A percentile compares a stretch with the other conserved stretches of the same genome.
Conservation (phyloP, 805 yeast species). For the Saturnispora saitoi region DNA sequence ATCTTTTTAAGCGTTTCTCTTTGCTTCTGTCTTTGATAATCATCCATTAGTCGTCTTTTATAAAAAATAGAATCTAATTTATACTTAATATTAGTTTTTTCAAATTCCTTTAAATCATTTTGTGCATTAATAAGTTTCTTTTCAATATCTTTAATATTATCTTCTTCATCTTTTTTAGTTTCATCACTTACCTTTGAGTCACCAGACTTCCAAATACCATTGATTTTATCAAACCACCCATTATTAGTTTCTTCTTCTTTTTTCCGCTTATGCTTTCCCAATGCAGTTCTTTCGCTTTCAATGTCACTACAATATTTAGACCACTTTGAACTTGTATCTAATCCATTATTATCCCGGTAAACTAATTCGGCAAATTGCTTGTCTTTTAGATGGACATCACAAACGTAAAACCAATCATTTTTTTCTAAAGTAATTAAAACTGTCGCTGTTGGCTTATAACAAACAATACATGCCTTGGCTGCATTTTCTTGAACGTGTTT, state of each 20-base stretch:
- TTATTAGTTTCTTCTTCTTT: conserved; percentile 6
- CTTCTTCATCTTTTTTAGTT: conserved; percentile 3
- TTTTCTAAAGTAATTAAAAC: conserved; percentile 37
- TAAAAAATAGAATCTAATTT: conserved; percentile 35
- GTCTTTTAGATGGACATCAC: conserved; percentile 41
- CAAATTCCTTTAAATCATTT: conserved; percentile 17
- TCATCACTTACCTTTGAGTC: not conserved
- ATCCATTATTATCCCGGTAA: conserved; percentile 26
- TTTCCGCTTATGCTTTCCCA: conserved; percentile 29
- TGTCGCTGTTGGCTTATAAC: conserved; percentile 40
- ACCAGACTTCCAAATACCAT: not conserved
- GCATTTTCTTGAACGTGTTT: conserved; percentile 36
- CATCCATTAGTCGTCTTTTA: conserved; percentile 31
- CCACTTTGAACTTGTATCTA: conserved; percentile 13
- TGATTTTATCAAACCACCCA: conserved; percentile 8
- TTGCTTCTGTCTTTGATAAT: conserved; percentile 28
- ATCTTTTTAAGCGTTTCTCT: conserved; percentile 28
- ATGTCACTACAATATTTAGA: conserved; percentile 21
- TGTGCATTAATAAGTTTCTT: conserved; percentile 3
- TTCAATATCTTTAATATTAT: conserved; percentile 7
- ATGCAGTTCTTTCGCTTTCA: conserved; percentile 24
- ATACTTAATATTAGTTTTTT: conserved; percentile 30
- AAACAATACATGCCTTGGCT: conserved; percentile 39
- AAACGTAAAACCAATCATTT: conserved; percentile 46
- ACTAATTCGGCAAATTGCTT: conserved; percentile 33